phyloP scores from a whole-genome alignment of 257 asterid species.

The Cinchona pubescens region DNA sequence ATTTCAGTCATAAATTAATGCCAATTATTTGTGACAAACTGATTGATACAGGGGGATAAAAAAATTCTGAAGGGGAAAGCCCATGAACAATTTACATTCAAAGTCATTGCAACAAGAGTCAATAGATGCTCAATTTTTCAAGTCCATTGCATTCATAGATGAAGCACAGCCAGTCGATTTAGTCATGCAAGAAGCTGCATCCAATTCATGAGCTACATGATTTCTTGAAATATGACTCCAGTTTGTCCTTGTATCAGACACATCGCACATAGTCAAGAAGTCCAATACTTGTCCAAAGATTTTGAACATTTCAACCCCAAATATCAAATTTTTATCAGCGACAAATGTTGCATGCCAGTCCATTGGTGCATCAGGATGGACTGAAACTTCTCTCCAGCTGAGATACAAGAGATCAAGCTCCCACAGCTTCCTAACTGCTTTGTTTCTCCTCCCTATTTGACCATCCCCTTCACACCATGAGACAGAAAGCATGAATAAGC shows the following conservation, averaged over 20 bases:
- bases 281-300: constrained; percentile 94
- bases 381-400: constrained; percentile 59
- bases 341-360: constrained; percentile 96
- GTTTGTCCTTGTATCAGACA: constrained; percentile 27
- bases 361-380: constrained; percentile 98
- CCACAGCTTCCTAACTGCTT: constrained; percentile 93
- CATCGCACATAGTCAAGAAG: constrained; percentile 66
- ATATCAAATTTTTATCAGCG: constrained; percentile 54
- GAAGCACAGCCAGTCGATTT: constrained; percentile 80
- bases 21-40: constrained; percentile 1
- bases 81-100: constrained; percentile 7
- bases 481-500: constrained; percentile 75
- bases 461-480: constrained; percentile 99
- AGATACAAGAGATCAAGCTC: constrained; percentile 62
- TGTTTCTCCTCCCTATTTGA: constrained; percentile 86
- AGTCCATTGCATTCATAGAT: constrained; percentile 39
- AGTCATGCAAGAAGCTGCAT: constrained; percentile 82
- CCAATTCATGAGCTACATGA: constrained; percentile 65
- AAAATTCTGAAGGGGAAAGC: not conserved
- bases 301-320: constrained; percentile 96
- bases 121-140: not conserved
- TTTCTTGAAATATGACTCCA: constrained; percentile 86
- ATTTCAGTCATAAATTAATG: constrained; percentile 13
- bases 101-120: not conserved
- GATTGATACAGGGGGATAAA: constrained; percentile 14